These are phyloP conservation scores for Parascedosporium putredinis DNA, from an alignment of 2,329 filamentous ascomycete species.

Conservation along the genomic window DNA sequence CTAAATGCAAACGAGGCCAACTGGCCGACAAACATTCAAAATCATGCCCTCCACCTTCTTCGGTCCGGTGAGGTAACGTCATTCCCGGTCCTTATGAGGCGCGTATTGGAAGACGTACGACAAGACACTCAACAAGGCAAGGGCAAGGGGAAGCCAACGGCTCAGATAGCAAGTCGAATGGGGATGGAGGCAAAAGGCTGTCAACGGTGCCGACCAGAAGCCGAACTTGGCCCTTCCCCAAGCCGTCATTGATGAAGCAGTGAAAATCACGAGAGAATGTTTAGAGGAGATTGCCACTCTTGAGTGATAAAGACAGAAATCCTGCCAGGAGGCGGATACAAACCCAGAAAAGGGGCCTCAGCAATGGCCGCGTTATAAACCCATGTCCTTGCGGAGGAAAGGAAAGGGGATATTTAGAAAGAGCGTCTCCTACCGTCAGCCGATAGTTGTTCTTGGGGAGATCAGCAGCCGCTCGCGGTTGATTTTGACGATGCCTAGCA, in stretches of 20 bases:
- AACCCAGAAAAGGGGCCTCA: background rate
- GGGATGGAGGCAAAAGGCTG: constrained; percentile 15
- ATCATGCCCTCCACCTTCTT: constrained; percentile 49
- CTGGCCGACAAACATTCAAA: constrained; percentile 52
- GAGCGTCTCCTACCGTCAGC: too few species aligned
- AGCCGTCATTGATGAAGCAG: constrained; percentile 47
- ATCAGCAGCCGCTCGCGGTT: too few species aligned
- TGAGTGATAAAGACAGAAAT: background rate
- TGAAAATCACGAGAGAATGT: constrained; percentile 48
- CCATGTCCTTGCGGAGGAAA: background rate
- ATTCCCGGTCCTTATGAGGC: constrained; percentile 50
- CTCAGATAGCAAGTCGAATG: constrained; percentile 1
- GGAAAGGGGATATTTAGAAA: too few species aligned
- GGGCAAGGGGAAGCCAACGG: constrained; percentile 13
- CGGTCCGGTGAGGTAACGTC: constrained; percentile 48
- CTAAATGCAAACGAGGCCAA: constrained; percentile 49
- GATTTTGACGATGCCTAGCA: too few species aligned
- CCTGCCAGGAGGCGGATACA: too few species aligned
- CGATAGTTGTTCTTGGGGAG: too few species aligned
- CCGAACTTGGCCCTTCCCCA: constrained; percentile 44
- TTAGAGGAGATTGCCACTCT: constrained; percentile 28
- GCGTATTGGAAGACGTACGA: constrained; percentile 52
- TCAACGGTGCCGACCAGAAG: constrained; percentile 15
- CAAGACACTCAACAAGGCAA: constrained; percentile 30
- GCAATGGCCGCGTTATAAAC: too few species aligned